Evolutionary conservation across 78 protist species (phyloP), one percentile per base, ranked within the genome.

Genomic region (Dictyostelium citrinum): DNA sequence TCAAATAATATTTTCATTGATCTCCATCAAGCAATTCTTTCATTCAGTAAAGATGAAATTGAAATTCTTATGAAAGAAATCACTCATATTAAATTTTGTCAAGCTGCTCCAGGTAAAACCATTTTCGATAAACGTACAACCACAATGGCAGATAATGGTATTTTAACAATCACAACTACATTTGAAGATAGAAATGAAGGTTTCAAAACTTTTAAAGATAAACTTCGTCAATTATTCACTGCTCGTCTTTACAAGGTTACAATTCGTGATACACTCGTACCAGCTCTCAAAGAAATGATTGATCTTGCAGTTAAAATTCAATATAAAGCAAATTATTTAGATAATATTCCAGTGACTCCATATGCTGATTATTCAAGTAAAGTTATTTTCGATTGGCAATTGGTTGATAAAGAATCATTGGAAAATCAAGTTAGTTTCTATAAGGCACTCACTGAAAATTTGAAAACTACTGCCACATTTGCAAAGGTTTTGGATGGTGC

Each of bases 111-210:
- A 61, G 93, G 93, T n/a, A 88, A 88, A 46, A 88, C 93, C 7
- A 88, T 88, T 4, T 88, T 88, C 22, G 93, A 88, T 75, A 88
- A 88, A 60, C 41, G 93, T 33, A 46, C 76, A 3, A 83, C 81
- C 0, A 31, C 55, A 11, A 24, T 88, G 72, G 41, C 49, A 1
- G 93, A 88, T 37, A 39, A 29, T 24, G 93, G 93, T 78, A 58
- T 35, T 0, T 46, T 88, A 39, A 78, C 11, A 8, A 27, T 88
- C 12, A 61, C 68, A 0, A 74, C 93, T 0, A 88, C 72, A 0
- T 88, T 88, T 46, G 93, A 88, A 49, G 93, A 88, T 58, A 10
- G 85, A n/a, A 78, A 45, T n/a, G 93, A 88, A 49, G 93, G 93
- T 78, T 11, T 39, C 24, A 88, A 88, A 35, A 43, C 83, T 45